Evolutionary conservation across 305 asterid species (phyloP), one percentile per base, ranked within the genome.

Genomic region (Salvia sclarea): DNA sequence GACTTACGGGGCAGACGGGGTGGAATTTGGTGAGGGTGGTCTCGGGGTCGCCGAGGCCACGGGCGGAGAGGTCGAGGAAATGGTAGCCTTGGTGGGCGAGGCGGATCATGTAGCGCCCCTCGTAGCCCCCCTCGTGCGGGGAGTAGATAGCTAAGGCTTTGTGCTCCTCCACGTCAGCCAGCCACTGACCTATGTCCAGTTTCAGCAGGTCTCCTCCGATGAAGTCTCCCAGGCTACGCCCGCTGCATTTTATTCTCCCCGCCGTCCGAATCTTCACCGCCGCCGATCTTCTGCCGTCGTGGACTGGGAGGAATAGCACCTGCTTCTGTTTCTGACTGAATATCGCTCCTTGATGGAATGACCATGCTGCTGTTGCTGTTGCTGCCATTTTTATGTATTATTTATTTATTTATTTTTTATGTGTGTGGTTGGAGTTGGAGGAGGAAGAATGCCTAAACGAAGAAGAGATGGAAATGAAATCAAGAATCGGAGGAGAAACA

Each of bases 41-140:
- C 65, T 88, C 97, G 7, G 96, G 96, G 47, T 91, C 97, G 11
- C 97, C 97, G 7, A 91, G 81, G 37, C 97, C 96, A 4, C 95
- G 91, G 4, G 97, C 96, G 0, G 91, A 75, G 59, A 91, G 82
- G 77, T 86, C 95, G 80, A 88, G 75, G 85, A 91, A 86, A 40
- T 86, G 88, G 61, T 88, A 88, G 16, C 97, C 97, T 61, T 83
- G 76, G 72, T 82, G 81, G 28, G 80, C 73, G 24, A 91, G 92
- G 49, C 83, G 80, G 72, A 78, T 86, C 18, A 88, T 82, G 75
- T 91, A 91, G 0, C 97, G 89, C 2, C 97, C 96, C 80, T 91
- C 97, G 5, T 88, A 86, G 0, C 96, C 96, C 0, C 97, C 97
- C 64, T 91, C 97, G 35, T 88, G 97, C 0, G 96, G 97, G 16